Percentiles rank a stretch among this genome's conserved stretches.
phyloP scores from a whole-genome alignment of 148 eudicot species.

The Arbutus unedo region DNA sequence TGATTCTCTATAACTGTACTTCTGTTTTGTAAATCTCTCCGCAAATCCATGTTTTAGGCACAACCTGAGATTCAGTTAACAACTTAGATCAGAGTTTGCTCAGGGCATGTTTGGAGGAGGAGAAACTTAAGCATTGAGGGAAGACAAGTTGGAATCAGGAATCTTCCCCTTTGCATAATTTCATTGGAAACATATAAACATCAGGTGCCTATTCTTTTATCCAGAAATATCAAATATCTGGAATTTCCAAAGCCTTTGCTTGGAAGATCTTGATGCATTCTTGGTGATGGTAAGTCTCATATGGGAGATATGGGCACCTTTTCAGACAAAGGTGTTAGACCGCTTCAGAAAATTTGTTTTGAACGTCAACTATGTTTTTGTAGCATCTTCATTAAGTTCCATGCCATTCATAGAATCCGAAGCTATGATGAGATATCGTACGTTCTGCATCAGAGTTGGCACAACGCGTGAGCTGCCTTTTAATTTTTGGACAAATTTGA shows the following conservation, averaged over 20 bases:
- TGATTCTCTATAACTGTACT: neutral
- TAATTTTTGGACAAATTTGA: no score
- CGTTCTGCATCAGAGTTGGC: no score
- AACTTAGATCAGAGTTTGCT: neutral
- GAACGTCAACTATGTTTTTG: neutral
- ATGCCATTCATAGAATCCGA: no score
- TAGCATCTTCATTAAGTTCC: neutral
- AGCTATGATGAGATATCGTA: no score
- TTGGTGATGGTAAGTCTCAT: neutral
- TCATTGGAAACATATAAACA: neutral
- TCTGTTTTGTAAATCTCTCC: neutral
- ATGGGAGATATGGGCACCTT: neutral
- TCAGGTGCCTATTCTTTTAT: neutral
- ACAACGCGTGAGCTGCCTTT: no score
- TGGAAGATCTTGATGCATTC: neutral
- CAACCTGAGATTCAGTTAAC: neutral
- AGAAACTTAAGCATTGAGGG: neutral
- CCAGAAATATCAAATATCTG: neutral
- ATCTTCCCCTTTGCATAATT: neutral
- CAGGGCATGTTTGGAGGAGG: neutral
- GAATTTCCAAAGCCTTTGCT: constrained; percentile 1
- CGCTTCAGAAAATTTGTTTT: neutral
- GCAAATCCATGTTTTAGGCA: neutral
- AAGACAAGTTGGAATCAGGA: neutral
- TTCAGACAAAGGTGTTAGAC: neutral